Evolutionary conservation across 1,284 basidiomycete genomes (phyloP).

Genomic region (Quambalaria eucalypti): DNA sequence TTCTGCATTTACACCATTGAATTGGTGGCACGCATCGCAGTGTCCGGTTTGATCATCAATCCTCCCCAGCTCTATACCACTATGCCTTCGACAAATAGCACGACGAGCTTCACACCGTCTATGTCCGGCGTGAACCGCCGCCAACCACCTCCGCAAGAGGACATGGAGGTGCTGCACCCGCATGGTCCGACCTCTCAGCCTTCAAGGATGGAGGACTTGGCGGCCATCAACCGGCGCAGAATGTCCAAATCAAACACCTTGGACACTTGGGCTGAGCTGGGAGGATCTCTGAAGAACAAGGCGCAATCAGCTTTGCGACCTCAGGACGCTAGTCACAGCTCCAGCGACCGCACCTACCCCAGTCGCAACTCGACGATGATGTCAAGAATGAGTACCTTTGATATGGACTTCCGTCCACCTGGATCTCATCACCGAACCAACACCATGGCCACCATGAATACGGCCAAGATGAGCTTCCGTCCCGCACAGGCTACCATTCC

Average conservation of each 20-base stretch:
- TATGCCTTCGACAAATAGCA: too few species aligned
- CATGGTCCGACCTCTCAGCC: too few species aligned
- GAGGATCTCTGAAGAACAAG: slow-evolving; percentile 19
- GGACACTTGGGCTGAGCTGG: slow-evolving; percentile 25
- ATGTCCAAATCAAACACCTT: slow-evolving; percentile 33
- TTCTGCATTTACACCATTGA: slow-evolving; percentile 87
- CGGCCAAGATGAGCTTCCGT: neutral
- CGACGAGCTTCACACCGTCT: too few species aligned
- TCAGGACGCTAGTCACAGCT: too few species aligned
- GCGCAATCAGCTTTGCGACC: slow-evolving; percentile 17
- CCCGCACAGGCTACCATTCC: neutral
- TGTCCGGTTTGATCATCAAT: slow-evolving; percentile 82
- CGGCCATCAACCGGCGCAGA: slow-evolving; percentile 11
- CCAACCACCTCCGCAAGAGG: too few species aligned
- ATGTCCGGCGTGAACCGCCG: too few species aligned
- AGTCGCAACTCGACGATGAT: neutral
- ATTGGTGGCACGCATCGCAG: slow-evolving; percentile 75
- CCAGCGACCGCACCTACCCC: too few species aligned
- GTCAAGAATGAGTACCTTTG: neutral
- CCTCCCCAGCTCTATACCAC: slow-evolving; percentile 51
- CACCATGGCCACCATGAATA: neutral
- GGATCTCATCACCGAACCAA: neutral
- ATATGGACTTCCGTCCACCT: neutral
- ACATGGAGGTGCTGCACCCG: too few species aligned
- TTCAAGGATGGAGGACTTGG: neutral